Conservation (phyloP, 2,329 filamentous ascomycete species). For the Trichoderma guizhouense region DNA sequence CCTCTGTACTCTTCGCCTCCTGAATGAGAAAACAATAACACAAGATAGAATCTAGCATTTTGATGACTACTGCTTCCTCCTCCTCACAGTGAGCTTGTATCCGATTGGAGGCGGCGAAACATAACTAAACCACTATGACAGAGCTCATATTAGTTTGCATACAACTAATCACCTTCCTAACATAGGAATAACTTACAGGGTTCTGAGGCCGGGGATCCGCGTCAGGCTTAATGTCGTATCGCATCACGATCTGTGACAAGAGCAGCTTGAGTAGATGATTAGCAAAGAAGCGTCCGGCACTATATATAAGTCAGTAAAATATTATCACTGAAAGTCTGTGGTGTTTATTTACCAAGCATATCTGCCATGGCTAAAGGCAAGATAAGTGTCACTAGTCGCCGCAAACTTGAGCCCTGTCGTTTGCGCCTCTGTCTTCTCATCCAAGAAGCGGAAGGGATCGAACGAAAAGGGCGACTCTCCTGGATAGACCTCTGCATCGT, state of each 20-base stretch:
- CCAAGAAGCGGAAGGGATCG: constrained; percentile 1
- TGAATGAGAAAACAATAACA: neutral
- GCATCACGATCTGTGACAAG: neutral
- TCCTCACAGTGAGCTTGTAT: neutral
- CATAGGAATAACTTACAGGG: neutral
- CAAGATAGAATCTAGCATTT: neutral
- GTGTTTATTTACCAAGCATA: neutral
- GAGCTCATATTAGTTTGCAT: neutral
- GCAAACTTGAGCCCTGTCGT: neutral
- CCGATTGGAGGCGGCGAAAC: neutral
- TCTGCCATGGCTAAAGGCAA: neutral
- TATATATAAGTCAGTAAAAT: neutral
- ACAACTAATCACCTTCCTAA: neutral
- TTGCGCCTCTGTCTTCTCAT: neutral
- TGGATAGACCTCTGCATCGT: neutral
- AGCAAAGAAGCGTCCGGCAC: neutral
- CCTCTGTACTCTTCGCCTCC: neutral
- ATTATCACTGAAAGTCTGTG: neutral
- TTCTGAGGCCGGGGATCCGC: neutral
- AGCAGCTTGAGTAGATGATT: constrained; percentile 3
- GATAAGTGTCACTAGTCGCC: neutral
- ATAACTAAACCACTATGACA: neutral
- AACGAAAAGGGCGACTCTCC: constrained; percentile 1
- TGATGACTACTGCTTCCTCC: neutral
- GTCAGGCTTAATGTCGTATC: neutral